Evolutionary conservation across 129 eudicot genomes (phyloP).

Genomic region (carrot (Daucus carota)): DH1_v3.0 NC_030381.2:17286501-17287000

Average conservation of each 20-base stretch:
- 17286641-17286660: not conserved
- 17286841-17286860: not conserved
- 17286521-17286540: not conserved
- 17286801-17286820: constrained; percentile 82
- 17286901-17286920: not conserved
- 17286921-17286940: not conserved
- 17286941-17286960: not conserved
- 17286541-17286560: not conserved
- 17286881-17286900: not conserved
- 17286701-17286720: constrained; percentile 1
- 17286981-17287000: not conserved
- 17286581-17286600: not conserved
- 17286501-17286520: not conserved
- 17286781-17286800: constrained; percentile 74
- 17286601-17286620: not conserved
- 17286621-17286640: not conserved
- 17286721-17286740: constrained; percentile 16
- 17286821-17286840: constrained; percentile 48
- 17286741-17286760: constrained; percentile 69
- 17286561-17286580: not conserved
- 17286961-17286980: not conserved
- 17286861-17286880: not conserved
- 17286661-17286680: not conserved
- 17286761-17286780: constrained; percentile 79
- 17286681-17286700: not conserved